Conservation (phyloP, 768 basidiomycete species). For the Mrakia frigida region DNA sequence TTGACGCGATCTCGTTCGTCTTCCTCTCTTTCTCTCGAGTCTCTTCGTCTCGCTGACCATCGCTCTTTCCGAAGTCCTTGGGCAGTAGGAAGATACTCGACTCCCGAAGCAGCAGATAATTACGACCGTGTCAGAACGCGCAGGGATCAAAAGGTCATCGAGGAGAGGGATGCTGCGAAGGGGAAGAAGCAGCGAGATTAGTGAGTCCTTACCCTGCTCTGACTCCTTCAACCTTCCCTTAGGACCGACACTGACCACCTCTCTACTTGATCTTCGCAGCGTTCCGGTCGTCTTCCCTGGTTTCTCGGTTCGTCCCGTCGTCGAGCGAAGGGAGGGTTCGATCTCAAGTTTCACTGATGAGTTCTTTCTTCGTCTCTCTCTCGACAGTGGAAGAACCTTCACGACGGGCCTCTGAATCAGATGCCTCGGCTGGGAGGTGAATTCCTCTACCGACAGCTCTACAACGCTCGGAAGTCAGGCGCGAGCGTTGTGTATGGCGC, state of each 20-base stretch:
- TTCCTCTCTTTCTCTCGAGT: not conserved
- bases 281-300: constrained; percentile 73
- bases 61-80: too few relatives aligned
- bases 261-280: constrained; percentile 1
- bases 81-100: constrained; percentile 68
- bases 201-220: too few relatives aligned
- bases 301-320: constrained; percentile 58
- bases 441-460: constrained; percentile 74
- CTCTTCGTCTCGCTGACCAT: constrained; percentile 58
- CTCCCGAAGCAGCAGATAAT: constrained; percentile 57
- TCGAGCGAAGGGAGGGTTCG: not conserved
- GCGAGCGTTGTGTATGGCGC: constrained; percentile 57
- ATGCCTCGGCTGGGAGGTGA: constrained; percentile 66
- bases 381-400: constrained; percentile 62
- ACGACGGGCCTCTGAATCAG: constrained; percentile 63
- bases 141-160: constrained; percentile 60
- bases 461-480: constrained; percentile 60
- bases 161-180: constrained; percentile 38
- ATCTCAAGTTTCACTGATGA: not conserved
- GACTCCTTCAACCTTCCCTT: too few relatives aligned
- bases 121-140: constrained; percentile 62
- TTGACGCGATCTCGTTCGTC: constrained; percentile 38
- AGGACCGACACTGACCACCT: too few relatives aligned
- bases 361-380: constrained; percentile 15
- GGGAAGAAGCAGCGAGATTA: constrained; percentile 16